Evolutionary conservation across 116 monocot species (phyloP).

Genomic region (Phalaenopsis hybrid): DNA sequence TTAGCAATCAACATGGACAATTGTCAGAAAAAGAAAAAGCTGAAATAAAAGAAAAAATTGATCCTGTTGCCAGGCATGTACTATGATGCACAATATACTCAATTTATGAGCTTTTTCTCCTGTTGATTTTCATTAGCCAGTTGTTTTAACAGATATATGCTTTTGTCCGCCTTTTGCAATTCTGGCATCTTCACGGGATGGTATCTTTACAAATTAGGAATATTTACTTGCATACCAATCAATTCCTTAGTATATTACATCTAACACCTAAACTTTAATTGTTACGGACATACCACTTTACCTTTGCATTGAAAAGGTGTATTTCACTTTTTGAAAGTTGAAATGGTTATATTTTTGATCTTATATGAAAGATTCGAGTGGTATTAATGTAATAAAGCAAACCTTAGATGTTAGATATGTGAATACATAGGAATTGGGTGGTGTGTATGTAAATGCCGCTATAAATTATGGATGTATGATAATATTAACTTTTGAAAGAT

Average conservation of each 20-base stretch:
- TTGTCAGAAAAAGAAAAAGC: slow-evolving; percentile 46
- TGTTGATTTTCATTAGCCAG: not conserved
- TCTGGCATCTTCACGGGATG: not conserved
- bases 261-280: too few species aligned
- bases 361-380: too few species aligned
- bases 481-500: not conserved
- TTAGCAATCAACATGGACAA: slow-evolving; percentile 55
- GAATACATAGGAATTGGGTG: too few species aligned
- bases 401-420: too few species aligned
- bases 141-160: not conserved
- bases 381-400: too few species aligned
- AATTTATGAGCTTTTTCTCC: not conserved
- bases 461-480: not conserved
- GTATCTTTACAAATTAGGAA: not conserved
- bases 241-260: too few species aligned
- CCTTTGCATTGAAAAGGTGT: too few species aligned
- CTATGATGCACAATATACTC: not conserved
- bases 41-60: slow-evolving; percentile 71
- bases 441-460: too few species aligned
- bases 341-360: too few species aligned
- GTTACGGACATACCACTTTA: too few species aligned
- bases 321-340: too few species aligned
- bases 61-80: slow-evolving; percentile 66
- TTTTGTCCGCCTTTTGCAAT: not conserved
- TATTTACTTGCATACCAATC: too few species aligned